These are phyloP conservation scores for Rhodocollybia butyracea DNA, from an alignment of 768 basidiomycete genomes.

Conservation along the genomic window DNA sequence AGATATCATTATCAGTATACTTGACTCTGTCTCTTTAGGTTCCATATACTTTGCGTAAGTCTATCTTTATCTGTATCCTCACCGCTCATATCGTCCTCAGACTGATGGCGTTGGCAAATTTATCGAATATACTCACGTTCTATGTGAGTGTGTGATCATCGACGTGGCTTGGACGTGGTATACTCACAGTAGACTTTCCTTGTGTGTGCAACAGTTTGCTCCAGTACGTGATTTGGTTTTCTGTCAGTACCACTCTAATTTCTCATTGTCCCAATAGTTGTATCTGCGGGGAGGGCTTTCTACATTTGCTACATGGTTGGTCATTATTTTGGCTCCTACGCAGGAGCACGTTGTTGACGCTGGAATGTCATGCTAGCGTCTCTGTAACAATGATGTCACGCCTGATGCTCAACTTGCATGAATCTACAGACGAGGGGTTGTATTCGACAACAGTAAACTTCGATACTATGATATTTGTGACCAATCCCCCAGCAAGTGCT, in stretches of 20 bases:
- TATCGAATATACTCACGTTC: background rate
- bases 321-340: background rate
- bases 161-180: too few species aligned
- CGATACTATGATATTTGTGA: too few species aligned
- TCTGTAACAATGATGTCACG: constrained; percentile 3
- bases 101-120: background rate
- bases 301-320: background rate
- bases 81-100: too few species aligned
- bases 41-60: background rate
- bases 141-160: background rate
- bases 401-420: background rate
- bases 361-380: background rate
- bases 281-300: background rate
- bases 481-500: too few species aligned
- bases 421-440: background rate
- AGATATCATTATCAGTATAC: background rate
- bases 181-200: background rate
- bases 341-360: background rate
- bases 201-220: background rate
- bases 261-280: too few species aligned
- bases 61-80: too few species aligned
- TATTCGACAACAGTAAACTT: too few species aligned
- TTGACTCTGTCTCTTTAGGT: background rate
- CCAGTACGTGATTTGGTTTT: background rate
- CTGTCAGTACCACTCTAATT: too few species aligned